Evolutionary conservation across 177 flowering plant species (phyloP), one percentile per base, ranked within the genome.

Genomic region (Vitis hybrid): DNA sequence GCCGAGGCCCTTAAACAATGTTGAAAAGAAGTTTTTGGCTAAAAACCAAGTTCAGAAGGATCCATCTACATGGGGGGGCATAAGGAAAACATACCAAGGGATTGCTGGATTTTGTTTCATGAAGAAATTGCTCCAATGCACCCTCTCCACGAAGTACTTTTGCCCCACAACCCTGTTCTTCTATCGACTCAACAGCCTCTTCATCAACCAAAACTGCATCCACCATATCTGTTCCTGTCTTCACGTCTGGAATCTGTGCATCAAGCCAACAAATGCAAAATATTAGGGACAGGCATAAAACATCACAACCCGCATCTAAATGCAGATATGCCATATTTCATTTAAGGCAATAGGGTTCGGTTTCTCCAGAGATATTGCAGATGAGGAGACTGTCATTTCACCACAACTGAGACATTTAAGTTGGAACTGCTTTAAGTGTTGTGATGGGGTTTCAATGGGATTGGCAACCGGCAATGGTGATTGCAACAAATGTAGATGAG

Each of bases 171-270:
- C 93, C 94, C 3, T 78, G 72, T 2, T 78, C 62, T 66, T 78
- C 75, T 19, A 81, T 70, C 51, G 86, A 72, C 1, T 94, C 96
- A 64, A 90, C 83, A 61, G 96, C 82, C 70, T 90, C 94, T 73
- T 90, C 93, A 74, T 93, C 98, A 50, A 93, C 86, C 68, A 93
- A 86, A 60, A 93, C 96, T 6, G 92, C 89, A 80, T 81, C 88
- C 70, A 90, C 80, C 66, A 75, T 79, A 64, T 85, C 85, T 18
- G 74, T 71, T 71, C 87, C 94, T 29, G 75, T 78, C 77, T 81
- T 85, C 22, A 55, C 68, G 73, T 90, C 96, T 64, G 98, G 98
- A 60, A 93, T 82, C 98, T 93, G 82, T 62, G 53, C 69, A 78
- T 15, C 45, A 39, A 39, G 6, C 45, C 45, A 39, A 39, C 45